Conservation (phyloP, 2,329 filamentous ascomycete species). For the Aspergillus persii region DNA sequence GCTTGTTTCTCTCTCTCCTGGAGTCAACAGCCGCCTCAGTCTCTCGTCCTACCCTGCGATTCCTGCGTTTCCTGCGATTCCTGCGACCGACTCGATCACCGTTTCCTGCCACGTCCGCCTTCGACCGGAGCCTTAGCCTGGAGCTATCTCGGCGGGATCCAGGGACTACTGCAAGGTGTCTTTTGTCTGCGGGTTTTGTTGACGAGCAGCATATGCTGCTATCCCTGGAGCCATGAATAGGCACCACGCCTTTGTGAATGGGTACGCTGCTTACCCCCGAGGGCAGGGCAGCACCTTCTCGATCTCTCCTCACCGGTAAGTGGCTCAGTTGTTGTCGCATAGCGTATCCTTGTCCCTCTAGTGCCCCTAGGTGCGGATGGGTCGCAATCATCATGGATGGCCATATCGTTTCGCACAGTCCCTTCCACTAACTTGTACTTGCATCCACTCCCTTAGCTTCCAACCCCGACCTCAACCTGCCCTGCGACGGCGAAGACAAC, state of each 20-base stretch:
- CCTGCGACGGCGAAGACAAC: constrained; percentile 68
- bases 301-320: constrained; percentile 84
- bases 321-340: constrained; percentile 6
- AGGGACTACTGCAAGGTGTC: constrained; percentile 1
- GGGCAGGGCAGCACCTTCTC: constrained; percentile 71
- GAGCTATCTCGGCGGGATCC: constrained; percentile 13
- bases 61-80: not conserved
- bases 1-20: not conserved
- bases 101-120: not conserved
- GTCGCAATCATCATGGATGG: not conserved
- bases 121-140: constrained; percentile 5
- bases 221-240: constrained; percentile 69
- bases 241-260: constrained; percentile 82
- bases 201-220: constrained; percentile 31
- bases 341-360: not conserved
- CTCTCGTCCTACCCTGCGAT: constrained; percentile 1
- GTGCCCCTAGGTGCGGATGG: not conserved
- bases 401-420: not conserved
- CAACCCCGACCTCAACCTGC: constrained; percentile 77
- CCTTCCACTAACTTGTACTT: not conserved
- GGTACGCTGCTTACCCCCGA: constrained; percentile 66
- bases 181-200: constrained; percentile 7
- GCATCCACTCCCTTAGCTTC: constrained; percentile 57
- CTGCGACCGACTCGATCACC: not conserved
- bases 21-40: not conserved